phyloP scores from a whole-genome alignment of 805 yeast genomes.

The Torulaspora gathmanii region DNA sequence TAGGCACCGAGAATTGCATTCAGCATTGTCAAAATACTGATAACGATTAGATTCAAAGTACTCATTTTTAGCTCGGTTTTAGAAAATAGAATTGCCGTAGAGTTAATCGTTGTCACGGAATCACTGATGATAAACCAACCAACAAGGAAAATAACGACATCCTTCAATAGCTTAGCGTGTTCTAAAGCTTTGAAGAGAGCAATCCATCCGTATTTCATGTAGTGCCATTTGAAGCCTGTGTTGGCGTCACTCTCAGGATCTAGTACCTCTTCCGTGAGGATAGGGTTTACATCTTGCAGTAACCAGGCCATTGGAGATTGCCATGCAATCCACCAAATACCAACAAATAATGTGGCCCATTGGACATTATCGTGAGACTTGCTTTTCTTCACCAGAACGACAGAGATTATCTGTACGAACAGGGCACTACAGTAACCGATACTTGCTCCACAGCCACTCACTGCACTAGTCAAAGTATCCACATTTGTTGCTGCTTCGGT shows the following conservation, averaged over 20 bases:
- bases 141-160: constrained; percentile 57
- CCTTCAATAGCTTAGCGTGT: constrained; percentile 56
- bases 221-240: constrained; percentile 5
- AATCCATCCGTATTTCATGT: constrained; percentile 54
- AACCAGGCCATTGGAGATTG: constrained; percentile 55
- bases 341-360: constrained; percentile 57
- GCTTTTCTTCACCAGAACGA: constrained; percentile 45
- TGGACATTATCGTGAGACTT: constrained; percentile 38
- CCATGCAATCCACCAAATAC: constrained; percentile 73
- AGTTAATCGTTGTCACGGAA: constrained; percentile 70
- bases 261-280: not conserved
- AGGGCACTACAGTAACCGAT: constrained; percentile 67
- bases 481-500: constrained; percentile 5
- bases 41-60: constrained; percentile 56
- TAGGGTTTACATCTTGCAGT: constrained; percentile 32
- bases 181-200: constrained; percentile 52
- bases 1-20: constrained; percentile 68
- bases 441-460: constrained; percentile 69
- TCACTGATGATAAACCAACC: constrained; percentile 80
- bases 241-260: not conserved
- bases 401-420: constrained; percentile 57
- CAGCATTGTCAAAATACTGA: constrained; percentile 62
- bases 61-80: constrained; percentile 65
- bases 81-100: constrained; percentile 74
- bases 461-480: constrained; percentile 44